phyloP scores from a whole-genome alignment of 805 yeast genomes.

The Kluyveromyces aestuarii region DNA sequence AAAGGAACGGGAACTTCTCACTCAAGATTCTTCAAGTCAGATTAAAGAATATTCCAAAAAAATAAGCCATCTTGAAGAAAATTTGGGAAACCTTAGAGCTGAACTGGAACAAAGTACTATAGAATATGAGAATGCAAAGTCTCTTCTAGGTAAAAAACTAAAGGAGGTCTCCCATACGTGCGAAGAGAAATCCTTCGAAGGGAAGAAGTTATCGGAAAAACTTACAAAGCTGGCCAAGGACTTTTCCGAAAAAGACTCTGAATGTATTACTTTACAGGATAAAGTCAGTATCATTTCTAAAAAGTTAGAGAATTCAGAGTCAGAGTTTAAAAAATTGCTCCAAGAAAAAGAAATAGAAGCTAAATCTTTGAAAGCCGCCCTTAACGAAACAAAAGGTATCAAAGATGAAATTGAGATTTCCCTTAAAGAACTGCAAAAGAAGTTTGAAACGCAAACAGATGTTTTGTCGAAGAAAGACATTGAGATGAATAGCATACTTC shows the following conservation, averaged over 20 bases:
- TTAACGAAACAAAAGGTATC: neutral
- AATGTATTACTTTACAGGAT: neutral
- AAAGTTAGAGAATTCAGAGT: neutral
- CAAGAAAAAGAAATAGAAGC: neutral
- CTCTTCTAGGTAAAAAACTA: neutral
- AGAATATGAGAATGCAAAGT: conserved; percentile 3
- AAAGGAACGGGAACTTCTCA: conserved; percentile 38
- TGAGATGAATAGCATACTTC: neutral
- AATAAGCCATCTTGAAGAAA: conserved; percentile 7
- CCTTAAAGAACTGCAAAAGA: neutral
- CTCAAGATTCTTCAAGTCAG: conserved; percentile 40
- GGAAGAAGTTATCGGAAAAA: neutral
- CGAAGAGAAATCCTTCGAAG: neutral
- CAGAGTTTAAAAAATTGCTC: neutral
- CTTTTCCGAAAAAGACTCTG: neutral
- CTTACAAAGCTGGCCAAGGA: neutral
- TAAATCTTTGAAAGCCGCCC: neutral
- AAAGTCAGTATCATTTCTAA: neutral
- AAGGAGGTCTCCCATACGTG: neutral
- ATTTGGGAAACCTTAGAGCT: neutral
- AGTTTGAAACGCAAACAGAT: neutral
- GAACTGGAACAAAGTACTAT: neutral
- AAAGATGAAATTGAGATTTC: neutral
- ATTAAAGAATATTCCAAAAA: conserved; percentile 37
- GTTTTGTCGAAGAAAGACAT: neutral